Conservation (phyloP, 768 basidiomycete genomes). For the Amylocystis lapponica region DNA sequence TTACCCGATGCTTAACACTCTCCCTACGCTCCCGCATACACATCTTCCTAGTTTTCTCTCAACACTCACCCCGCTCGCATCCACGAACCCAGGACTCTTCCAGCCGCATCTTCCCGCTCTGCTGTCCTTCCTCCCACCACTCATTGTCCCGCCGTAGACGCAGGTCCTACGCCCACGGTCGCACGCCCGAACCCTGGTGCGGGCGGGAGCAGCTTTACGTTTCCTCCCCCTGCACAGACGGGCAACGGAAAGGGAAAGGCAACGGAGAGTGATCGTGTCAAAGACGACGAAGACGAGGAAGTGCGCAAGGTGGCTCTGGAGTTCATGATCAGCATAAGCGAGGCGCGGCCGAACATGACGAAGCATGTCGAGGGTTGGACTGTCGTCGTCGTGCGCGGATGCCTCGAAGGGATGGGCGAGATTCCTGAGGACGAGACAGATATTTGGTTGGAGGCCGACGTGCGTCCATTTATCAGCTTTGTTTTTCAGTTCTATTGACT, state of each 20-base stretch:
- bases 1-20: constrained; percentile 69
- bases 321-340: constrained; percentile 77
- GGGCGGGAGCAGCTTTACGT: constrained; percentile 32
- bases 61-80: constrained; percentile 65
- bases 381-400: constrained; percentile 62
- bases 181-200: constrained; percentile 37
- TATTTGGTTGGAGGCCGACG: constrained; percentile 71
- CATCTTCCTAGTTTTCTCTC: constrained; percentile 62
- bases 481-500: constrained; percentile 3
- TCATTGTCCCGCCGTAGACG: constrained; percentile 59
- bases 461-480: constrained; percentile 32
- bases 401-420: constrained; percentile 79
- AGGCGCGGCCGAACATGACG: constrained; percentile 68
- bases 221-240: constrained; percentile 26
- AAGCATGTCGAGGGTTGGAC: constrained; percentile 67
- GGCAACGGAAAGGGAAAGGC: constrained; percentile 23
- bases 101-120: constrained; percentile 63
- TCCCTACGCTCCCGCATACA: constrained; percentile 48
- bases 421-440: constrained; percentile 57
- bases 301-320: constrained; percentile 72
- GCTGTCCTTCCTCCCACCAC: constrained; percentile 61
- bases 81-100: constrained; percentile 67
- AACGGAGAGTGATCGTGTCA: constrained; percentile 34
- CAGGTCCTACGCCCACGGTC: constrained; percentile 48
- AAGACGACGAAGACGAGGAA: constrained; percentile 62